Base-by-base conservation (phyloP, 2,329 filamentous ascomycete genomes). In the Fusarium illudens region DNA sequence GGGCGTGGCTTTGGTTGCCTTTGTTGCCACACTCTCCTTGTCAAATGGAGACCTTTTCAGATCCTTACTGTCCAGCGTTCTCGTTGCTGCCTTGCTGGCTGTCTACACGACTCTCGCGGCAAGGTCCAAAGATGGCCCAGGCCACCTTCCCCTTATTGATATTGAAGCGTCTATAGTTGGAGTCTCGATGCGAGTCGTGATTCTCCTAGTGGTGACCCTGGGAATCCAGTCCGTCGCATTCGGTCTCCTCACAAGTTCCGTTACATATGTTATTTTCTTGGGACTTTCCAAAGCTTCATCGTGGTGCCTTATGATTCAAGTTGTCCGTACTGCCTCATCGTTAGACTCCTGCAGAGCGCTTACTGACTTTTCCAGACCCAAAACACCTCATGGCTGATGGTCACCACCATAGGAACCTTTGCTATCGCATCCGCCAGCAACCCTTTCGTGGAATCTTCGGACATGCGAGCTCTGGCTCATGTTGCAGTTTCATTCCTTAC, bases 301-400 rank as follows among this genome's bases (percentile, higher is more conserved):
- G 3, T 83, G 80, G 79, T 78, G 73, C 55, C 81, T 77, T 27
- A 69, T 67, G 0, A 73, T 77, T 4, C 72, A 74, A 42, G 64
- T 73, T 8, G 79, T 82, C 67, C 6, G 76, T 67, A 1, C 9
- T 5, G 5, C 6, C 7, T 22, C 4, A 4, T 7, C 2, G 2
- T 0, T 0, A 7, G 1, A 9, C 2, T 4, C 0, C n/a, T 0
- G 3, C 1, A 7, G 1, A 1, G 5, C 3, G 1, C 22, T 67
- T 27, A 53, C 37, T 4, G 4, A 8, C 1, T 17, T 9, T 7
- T 22, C 0, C 20, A 82, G 79, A 63, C 74, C n/a, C 73, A 42
- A 17, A 51, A 76, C 50, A 69, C 73, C 0, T 77, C 78, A 4
- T 82, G 78, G 79, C 52, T 49, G 3, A 65, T 70, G 13, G 76